phyloP scores from a whole-genome alignment of 352 stramenopile genomes.

The Globisporangium emineosum region DNA sequence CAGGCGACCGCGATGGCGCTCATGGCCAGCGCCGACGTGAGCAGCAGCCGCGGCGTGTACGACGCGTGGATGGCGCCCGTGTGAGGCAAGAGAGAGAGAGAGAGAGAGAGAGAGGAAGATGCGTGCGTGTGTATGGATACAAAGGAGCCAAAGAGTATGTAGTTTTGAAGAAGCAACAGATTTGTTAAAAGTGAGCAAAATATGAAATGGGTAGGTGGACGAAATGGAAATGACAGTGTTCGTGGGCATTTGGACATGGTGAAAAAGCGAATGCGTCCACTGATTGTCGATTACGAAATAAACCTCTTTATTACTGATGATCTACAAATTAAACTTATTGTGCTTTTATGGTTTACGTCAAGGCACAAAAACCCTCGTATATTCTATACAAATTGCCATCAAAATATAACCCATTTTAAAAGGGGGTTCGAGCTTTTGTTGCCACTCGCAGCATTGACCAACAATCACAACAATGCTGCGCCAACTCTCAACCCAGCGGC shows the following conservation, averaged over 20 bases:
- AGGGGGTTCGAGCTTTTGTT: not conserved
- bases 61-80: conserved; percentile 27
- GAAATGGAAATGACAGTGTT: not conserved
- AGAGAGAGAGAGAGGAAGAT: not conserved
- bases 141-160: not conserved
- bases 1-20: conserved; percentile 10
- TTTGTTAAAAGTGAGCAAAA: not conserved
- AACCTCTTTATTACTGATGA: too few species aligned
- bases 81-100: not conserved
- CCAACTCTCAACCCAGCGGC: conserved; percentile 1
- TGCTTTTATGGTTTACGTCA: too few species aligned
- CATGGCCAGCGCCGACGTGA: not conserved
- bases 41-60: conserved; percentile 20
- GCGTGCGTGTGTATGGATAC: not conserved
- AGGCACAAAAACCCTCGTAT: too few species aligned
- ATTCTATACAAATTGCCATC: not conserved
- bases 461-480: conserved; percentile 2
- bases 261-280: too few species aligned
- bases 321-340: too few species aligned
- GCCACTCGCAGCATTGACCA: not conserved
- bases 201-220: not conserved
- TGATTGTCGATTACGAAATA: too few species aligned
- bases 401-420: not conserved
- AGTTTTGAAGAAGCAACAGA: conserved; percentile 2
- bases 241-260: too few species aligned